Evolutionary conservation across 177 flowering plant species (phyloP), one percentile per base, ranked within the genome.

Genomic region (Vitis hybrid): DNA sequence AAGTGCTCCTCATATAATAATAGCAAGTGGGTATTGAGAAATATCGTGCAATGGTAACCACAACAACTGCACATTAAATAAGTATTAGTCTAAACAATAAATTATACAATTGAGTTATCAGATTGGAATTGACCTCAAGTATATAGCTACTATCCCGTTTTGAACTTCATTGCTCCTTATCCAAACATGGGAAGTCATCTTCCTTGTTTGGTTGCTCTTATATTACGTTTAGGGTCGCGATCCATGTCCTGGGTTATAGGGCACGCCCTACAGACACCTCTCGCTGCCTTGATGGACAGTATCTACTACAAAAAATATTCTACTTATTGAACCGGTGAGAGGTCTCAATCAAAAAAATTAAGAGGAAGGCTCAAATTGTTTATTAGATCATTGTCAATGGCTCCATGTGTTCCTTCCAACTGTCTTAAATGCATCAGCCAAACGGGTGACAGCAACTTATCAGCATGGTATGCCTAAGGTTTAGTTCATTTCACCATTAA

Each of bases 391-490:
- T 55, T 71, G 57, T 73, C 63, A 20, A 7, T 66, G 75, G 65
- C 74, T 72, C 69, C 66, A 67, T 66, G 53, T 22, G 73, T 63
- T 70, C 20, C 49, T 54, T 60, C 54, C 73, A 29, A 29, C 62
- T 29, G 63, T 56, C 74, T 71, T 56, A 49, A 71, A 67, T 61
- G 64, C 71, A 61, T 55, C 67, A 68, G 67, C 67, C 76, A 67
- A 72, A 67, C 50, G 58, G 34, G 54, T 29, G 45, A 65, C 68
- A 71, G 45, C 68, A 71, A 63, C 61, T 56, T 56, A 48, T 54
- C 63, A 53, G 65, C 50, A 58, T 20, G 57, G 56, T 15, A 53
- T 53, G 18, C 18, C 7, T 15, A 13, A 12, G 18, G 45, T 39
- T 39, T 39, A 39, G 7, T 39, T 39, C 45, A n/a, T 59, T 51